Evolutionary conservation across 257 asterid genomes (phyloP), one percentile per base, ranked within the genome.

Genomic region (Ajuga chamaepitys): DNA sequence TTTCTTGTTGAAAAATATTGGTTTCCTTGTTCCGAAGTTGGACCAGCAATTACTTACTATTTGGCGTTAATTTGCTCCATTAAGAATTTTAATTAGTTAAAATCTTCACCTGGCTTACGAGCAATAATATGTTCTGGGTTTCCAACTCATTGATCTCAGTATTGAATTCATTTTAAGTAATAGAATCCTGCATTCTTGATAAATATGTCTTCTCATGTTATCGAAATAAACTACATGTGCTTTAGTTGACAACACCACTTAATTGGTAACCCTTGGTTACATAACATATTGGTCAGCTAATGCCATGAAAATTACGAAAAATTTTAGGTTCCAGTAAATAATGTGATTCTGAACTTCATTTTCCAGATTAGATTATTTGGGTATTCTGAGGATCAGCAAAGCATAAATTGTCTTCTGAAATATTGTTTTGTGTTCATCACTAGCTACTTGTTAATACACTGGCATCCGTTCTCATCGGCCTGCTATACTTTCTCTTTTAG

Each of bases 401-500:
- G 17, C 63, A 12, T 52, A 4, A n/a, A 17, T 62, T 54, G 34
- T 46, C 12, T 17, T 11, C 72, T 4, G 8, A 60, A 68, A 61
- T 35, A 48, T n/a, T 42, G 28, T 13, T 67, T 38, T 17, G 16
- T 63, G 14, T 48, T 35, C 40, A 57, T 54, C 30, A 63, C 37
- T 38, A 7, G 67, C 58, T 60, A 44, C 32, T 67, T 41, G n/a
- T 24, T 42, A 3, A 28, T 70, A 45, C 14, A 7, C 64, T 34
- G 46, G 57, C 66, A 62, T 62, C 14, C 47, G 14, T 48, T 65
- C 64, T 58, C 51, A 58, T 34, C 61, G 34, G 56, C 58, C 59
- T 55, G 53, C 58, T 60, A 52, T n/a, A 65, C 58, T 66, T 51
- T 68, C 53, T 70, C 50, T 67, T 67, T 66, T 68, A 93, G 99